A percentile compares a stretch with the other conserved stretches of the same genome.
These are phyloP conservation scores for Aspergillus leporis DNA, from an alignment of 495 filamentous ascomycete genomes.

Conservation along the genomic window DNA sequence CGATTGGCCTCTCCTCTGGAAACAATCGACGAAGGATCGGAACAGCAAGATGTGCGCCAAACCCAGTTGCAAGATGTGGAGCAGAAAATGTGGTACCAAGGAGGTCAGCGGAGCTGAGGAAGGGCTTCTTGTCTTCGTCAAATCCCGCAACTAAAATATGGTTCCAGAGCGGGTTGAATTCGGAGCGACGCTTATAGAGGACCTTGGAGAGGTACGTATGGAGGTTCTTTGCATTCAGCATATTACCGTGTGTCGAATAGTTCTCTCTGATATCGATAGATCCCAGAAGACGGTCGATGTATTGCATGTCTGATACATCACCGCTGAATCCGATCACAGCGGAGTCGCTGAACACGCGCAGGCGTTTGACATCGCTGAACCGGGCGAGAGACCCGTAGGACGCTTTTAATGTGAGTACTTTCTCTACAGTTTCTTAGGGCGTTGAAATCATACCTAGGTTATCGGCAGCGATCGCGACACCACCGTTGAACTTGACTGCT, in stretches of 20 bases:
- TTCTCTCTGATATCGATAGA: constrained; percentile 86
- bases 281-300: constrained; percentile 84
- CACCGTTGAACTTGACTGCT: constrained; percentile 91
- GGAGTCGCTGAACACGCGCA: constrained; percentile 73
- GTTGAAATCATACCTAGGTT: constrained; percentile 71
- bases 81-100: constrained; percentile 87
- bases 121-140: constrained; percentile 76
- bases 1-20: constrained; percentile 75
- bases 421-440: background rate
- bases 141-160: constrained; percentile 85
- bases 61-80: constrained; percentile 89
- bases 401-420: constrained; percentile 50
- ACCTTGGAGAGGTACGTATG: constrained; percentile 95
- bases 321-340: constrained; percentile 86
- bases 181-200: constrained; percentile 87
- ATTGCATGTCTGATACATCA: constrained; percentile 98
- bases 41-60: constrained; percentile 88
- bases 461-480: constrained; percentile 94
- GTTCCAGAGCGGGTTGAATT: constrained; percentile 99
- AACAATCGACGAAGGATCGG: constrained; percentile 82
- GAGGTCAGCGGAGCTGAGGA: constrained; percentile 86
- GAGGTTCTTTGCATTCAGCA: constrained; percentile 85
- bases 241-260: constrained; percentile 62
- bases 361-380: constrained; percentile 90
- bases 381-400: constrained; percentile 97